These are phyloP conservation scores for Geranium brycei DNA, from an alignment of 345 rosid genomes.

Conservation along the genomic window DNA sequence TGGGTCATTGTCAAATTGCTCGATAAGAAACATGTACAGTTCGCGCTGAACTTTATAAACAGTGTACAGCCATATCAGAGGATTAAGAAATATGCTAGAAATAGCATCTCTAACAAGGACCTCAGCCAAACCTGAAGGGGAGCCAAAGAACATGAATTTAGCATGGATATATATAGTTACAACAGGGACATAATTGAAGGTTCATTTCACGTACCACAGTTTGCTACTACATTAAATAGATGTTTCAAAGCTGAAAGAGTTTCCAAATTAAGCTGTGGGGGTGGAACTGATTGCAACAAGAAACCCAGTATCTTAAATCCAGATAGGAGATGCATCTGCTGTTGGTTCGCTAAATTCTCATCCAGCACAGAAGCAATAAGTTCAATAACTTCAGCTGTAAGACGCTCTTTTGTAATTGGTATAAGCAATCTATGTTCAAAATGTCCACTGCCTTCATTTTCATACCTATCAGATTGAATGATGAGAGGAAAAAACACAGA, in stretches of 20 bases:
- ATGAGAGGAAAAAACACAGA: constrained; percentile 92
- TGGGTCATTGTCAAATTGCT: constrained; percentile 77
- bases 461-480: constrained; percentile 72
- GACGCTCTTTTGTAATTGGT: constrained; percentile 59
- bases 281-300: constrained; percentile 77
- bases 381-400: constrained; percentile 85
- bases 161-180: background rate
- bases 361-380: constrained; percentile 89
- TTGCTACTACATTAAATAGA: constrained; percentile 57
- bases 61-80: constrained; percentile 79
- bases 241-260: constrained; percentile 83
- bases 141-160: constrained; percentile 5
- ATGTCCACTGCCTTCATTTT: constrained; percentile 36
- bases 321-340: constrained; percentile 86
- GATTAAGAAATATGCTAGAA: constrained; percentile 77
- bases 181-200: background rate
- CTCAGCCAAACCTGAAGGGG: constrained; percentile 52
- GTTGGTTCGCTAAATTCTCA: constrained; percentile 83
- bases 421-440: constrained; percentile 37
- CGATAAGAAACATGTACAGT: constrained; percentile 82
- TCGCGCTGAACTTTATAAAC: constrained; percentile 80
- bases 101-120: constrained; percentile 74
- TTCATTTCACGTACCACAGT: constrained; percentile 49
- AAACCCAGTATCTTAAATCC: constrained; percentile 86
- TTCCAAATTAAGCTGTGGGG: constrained; percentile 79